Evolutionary conservation across 2,329 filamentous ascomycete genomes (phyloP).

Genomic region (Verticillium zaregamsianum): DNA sequence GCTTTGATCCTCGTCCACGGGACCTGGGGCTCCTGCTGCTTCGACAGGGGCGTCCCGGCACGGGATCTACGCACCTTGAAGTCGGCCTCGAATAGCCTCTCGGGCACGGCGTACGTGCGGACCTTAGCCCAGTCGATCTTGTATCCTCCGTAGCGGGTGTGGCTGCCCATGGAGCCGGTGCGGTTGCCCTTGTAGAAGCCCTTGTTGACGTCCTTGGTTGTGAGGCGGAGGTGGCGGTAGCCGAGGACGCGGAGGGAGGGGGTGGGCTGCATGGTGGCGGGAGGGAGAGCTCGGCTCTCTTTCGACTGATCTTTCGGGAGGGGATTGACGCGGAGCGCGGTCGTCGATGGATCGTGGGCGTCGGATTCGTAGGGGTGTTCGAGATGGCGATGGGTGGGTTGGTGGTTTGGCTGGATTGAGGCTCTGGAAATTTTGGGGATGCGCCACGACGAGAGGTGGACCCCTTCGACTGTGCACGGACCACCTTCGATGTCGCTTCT

Average conservation of each 20-base stretch:
- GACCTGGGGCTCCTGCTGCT: background rate
- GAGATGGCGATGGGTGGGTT: background rate
- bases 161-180: constrained; percentile 79
- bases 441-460: constrained; percentile 7
- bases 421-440: constrained; percentile 12
- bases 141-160: constrained; percentile 82
- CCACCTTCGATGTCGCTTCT: background rate
- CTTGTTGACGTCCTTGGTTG: constrained; percentile 87
- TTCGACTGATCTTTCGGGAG: too few relatives aligned
- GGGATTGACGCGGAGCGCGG: background rate
- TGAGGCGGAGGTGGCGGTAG: constrained; percentile 74
- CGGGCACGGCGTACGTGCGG: constrained; percentile 81
- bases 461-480: background rate
- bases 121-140: constrained; percentile 82
- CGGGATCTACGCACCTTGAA: constrained; percentile 61
- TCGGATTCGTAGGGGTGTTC: background rate
- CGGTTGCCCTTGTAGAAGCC: constrained; percentile 98
- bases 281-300: background rate
- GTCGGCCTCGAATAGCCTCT: constrained; percentile 47
- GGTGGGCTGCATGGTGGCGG: constrained; percentile 58
- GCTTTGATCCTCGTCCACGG: background rate
- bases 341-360: background rate
- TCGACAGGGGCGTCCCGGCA: fast-evolving
- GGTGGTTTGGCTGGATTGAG: background rate
- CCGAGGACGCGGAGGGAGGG: constrained; percentile 60